A percentile compares a stretch with the other conserved stretches of the same genome.
Evolutionary conservation across 2,329 filamentous ascomycete genomes (phyloP).

Genomic region (Aspergillus terreus): DNA sequence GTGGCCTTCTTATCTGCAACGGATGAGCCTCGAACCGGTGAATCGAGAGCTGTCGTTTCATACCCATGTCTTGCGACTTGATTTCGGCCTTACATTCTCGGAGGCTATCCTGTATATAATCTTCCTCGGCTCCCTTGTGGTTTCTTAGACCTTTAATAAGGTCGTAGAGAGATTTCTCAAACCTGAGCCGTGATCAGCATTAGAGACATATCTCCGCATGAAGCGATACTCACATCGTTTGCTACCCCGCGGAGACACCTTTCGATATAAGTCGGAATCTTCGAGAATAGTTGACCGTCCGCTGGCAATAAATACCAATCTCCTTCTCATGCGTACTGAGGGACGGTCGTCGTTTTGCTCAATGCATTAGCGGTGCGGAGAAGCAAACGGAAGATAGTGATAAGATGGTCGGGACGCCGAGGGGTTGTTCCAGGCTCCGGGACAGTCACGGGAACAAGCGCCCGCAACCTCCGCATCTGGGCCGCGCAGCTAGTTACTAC

Average conservation of each 20-base stretch:
- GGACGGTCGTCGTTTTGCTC: too few relatives aligned
- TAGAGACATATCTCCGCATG: neutral
- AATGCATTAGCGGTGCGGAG: neutral
- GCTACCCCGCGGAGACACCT: neutral
- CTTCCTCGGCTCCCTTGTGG: slow-evolving; percentile 90
- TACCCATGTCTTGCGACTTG: slow-evolving; percentile 87
- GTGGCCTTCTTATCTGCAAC: slow-evolving; percentile 84
- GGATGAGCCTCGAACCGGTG: neutral
- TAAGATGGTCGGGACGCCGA: too few relatives aligned
- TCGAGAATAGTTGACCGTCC: too few relatives aligned
- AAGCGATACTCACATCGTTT: slow-evolving; percentile 11
- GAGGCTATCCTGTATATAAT: slow-evolving; percentile 89
- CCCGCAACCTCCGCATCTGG: too few relatives aligned
- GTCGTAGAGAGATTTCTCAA: slow-evolving; percentile 98
- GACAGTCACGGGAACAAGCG: slow-evolving; percentile 7
- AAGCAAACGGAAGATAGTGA: too few relatives aligned
- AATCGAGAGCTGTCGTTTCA: slow-evolving; percentile 23
- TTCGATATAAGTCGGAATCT: too few relatives aligned
- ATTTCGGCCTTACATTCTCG: slow-evolving; percentile 96
- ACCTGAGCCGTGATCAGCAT: slow-evolving; percentile 56
- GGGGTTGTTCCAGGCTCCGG: too few relatives aligned
- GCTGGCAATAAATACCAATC: too few relatives aligned
- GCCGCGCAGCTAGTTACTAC: too few relatives aligned
- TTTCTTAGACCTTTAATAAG: slow-evolving; percentile 94
- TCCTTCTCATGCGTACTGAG: too few relatives aligned